Evolutionary conservation across 2,329 filamentous ascomycete species (phyloP).

Genomic region (Beauveria brongniartii): DNA sequence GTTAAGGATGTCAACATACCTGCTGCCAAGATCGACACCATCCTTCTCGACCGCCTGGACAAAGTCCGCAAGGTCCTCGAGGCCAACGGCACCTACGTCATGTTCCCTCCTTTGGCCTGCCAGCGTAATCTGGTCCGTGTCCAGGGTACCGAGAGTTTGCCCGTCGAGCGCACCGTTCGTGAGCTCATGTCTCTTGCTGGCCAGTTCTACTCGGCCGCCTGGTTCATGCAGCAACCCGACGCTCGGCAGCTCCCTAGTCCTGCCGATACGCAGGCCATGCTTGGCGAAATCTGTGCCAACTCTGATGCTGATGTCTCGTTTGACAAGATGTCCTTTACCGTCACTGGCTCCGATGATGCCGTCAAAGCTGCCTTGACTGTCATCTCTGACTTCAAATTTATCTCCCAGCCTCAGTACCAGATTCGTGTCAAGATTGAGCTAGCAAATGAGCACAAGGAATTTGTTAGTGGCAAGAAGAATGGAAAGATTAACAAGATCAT

Average conservation of each 20-base stretch:
- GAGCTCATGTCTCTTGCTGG: slow-evolving; percentile 94
- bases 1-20: slow-evolving; percentile 90
- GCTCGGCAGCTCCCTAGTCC: slow-evolving; percentile 51
- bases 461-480: slow-evolving; percentile 99
- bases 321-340: slow-evolving; percentile 86
- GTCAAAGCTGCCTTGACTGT: slow-evolving; percentile 94
- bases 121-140: slow-evolving; percentile 80
- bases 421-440: slow-evolving; percentile 98
- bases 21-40: slow-evolving; percentile 88
- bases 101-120: slow-evolving; percentile 81
- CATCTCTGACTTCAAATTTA: slow-evolving; percentile 84
- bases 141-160: slow-evolving; percentile 85
- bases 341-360: slow-evolving; percentile 91
- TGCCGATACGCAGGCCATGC: slow-evolving; percentile 78
- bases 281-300: slow-evolving; percentile 92
- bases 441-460: slow-evolving; percentile 98
- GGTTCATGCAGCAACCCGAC: slow-evolving; percentile 82
- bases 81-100: slow-evolving; percentile 87
- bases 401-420: slow-evolving; percentile 78
- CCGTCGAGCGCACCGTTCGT: slow-evolving; percentile 88
- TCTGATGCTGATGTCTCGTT: slow-evolving; percentile 93
- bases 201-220: slow-evolving; percentile 95
- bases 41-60: slow-evolving; percentile 82
- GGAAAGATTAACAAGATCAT: slow-evolving; percentile 99
- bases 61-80: slow-evolving; percentile 98